Evolutionary conservation across 306 rosid genomes (phyloP), one percentile per base, ranked within the genome.

Genomic region (Gillenia trifoliata): DNA sequence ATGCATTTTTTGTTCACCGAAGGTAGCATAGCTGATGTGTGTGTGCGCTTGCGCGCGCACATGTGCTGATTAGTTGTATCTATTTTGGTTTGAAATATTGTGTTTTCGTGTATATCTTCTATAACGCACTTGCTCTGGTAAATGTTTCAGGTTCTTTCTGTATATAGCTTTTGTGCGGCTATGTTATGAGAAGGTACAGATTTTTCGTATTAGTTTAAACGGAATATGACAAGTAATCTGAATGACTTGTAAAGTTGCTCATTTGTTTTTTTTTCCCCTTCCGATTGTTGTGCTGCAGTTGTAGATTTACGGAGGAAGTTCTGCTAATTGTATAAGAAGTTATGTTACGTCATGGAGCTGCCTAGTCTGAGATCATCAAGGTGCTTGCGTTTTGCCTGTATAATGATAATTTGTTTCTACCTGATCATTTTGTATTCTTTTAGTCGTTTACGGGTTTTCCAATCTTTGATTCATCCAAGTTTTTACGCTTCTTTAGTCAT

Each of bases 131-230:
- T 25, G 72, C 25, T 71, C 41, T 55, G 57, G 77, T 81, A 68
- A 57, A 72, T 56, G 74, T 72, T 85, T 87, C 93, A 91, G 97
- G 89, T 80, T 76, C 66, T 69, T 26, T 65, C 41, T 92, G 93
- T 93, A 84, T 76, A 93, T 88, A 91, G 77, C 83, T 82, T 84
- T 88, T 80, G 55, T 55, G 82, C 77, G 80, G 85, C 78, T 63
- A 20, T 73, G 76, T 75, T 66, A 76, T 69, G 81, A 83, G 40
- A 85, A 87, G 96, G 89, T 80, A 80, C 25, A 64, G 47, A 40
- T 54, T 61, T 40, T 29, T 29, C 38, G 13, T 61, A 8, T 16
- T 61, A 9, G 40, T 61, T 61, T 29, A 61, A 61, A 61, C 66
- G 8, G 79, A 72, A 75, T 66, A 78, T 40, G 69, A 72, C 77